These are phyloP conservation scores for Botrytis pseudocinerea DNA, from an alignment of 2,329 filamentous ascomycete genomes.

Conservation along the genomic window DNA sequence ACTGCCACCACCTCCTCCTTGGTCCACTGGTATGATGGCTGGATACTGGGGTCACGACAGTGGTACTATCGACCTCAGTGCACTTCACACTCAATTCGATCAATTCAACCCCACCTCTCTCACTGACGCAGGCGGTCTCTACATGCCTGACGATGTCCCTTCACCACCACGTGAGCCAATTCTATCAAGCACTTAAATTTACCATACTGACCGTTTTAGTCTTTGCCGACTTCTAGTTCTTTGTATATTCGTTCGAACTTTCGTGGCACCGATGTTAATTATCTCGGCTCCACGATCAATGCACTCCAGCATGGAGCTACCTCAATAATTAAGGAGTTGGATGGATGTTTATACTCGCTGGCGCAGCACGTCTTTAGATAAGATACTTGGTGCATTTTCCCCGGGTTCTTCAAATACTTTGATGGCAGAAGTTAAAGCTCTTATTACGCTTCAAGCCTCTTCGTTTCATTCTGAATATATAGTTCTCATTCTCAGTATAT, in stretches of 20 bases:
- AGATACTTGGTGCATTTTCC: neutral
- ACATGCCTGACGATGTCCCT: neutral
- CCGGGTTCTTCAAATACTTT: neutral
- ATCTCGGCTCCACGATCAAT: neutral
- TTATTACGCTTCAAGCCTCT: neutral
- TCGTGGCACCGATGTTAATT: neutral
- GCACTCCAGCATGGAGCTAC: neutral
- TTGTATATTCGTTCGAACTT: neutral
- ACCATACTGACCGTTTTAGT: conserved; percentile 1
- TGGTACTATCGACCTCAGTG: neutral
- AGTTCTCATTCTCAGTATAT: neutral
- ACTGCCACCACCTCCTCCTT: neutral
- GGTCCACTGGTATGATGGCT: conserved; percentile 20
- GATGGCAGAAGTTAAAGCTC: neutral
- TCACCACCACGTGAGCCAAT: neutral
- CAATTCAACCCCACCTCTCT: neutral
- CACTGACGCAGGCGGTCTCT: too few relatives aligned
- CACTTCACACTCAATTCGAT: neutral
- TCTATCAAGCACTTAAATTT: too few relatives aligned
- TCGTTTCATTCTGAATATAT: neutral
- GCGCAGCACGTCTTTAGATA: neutral
- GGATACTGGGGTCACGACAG: conserved; percentile 15
- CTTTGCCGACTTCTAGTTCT: neutral
- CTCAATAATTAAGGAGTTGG: neutral
- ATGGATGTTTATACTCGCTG: neutral